These are phyloP conservation scores for Penicillium carneum DNA, from an alignment of 2,329 filamentous ascomycete species.

Conservation along the genomic window DNA sequence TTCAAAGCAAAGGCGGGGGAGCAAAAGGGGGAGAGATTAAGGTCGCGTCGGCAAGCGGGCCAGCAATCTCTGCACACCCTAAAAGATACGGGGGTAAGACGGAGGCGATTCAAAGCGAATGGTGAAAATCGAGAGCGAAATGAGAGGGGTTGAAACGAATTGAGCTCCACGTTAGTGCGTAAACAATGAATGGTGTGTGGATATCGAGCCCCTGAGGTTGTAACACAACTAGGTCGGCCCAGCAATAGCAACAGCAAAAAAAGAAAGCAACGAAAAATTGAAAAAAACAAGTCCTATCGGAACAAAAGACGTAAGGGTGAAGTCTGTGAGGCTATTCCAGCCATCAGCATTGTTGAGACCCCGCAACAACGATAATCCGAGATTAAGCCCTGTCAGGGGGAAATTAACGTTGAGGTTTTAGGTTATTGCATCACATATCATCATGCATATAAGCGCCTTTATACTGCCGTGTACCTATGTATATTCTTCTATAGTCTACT, in stretches of 20 bases:
- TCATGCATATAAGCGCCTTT: neutral
- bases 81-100: constrained; percentile 1
- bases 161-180: constrained; percentile 19
- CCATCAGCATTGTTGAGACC: constrained; percentile 29
- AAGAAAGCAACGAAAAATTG: constrained; percentile 2
- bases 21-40: constrained; percentile 31
- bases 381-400: constrained; percentile 34
- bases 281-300: constrained; percentile 18
- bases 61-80: neutral
- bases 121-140: constrained; percentile 12
- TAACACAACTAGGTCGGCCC: constrained; percentile 10
- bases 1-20: constrained; percentile 27
- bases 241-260: constrained; percentile 21
- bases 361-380: constrained; percentile 42
- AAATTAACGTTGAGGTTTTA: constrained; percentile 16
- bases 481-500: neutral
- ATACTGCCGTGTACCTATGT: neutral
- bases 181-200: constrained; percentile 19
- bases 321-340: constrained; percentile 24
- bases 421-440: constrained; percentile 27
- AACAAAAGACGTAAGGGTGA: constrained; percentile 31
- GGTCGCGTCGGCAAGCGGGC: constrained; percentile 19
- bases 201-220: constrained; percentile 17
- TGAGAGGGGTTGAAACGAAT: constrained; percentile 21
- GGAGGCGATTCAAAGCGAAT: neutral